Evolutionary conservation across 495 filamentous ascomycete genomes (phyloP), one percentile per base, ranked within the genome.

Genomic region (Amniculicola lignicola): DNA sequence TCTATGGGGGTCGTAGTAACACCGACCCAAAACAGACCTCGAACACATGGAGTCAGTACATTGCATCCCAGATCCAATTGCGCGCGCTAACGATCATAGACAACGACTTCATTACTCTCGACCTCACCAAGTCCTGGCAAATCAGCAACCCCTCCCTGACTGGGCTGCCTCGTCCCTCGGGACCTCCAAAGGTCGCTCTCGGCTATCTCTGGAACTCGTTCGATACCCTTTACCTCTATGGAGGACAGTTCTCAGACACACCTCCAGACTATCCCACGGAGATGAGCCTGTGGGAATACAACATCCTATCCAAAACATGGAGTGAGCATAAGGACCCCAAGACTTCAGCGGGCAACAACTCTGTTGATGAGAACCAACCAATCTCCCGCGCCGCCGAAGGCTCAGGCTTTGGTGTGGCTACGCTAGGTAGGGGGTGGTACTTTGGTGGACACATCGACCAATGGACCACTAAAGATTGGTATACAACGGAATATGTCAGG

Each of bases 361-460:
- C 82, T 4, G 76, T 75, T 19, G 68, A 63, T 1, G 82, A 71
- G 22, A 75, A 73, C 24, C 66, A 74, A 10, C 72, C 75, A 1
- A 70, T 87, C 2, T 78, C 88, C 56, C 72, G 85, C 22, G 72
- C 83, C 0, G 86, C 83, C 15, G 86, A 90, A 64, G 86, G 86
- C 23, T 82, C 87, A 12, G 85, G 85, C 1, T 63, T 86, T 15
- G 86, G 79, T 43, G 79, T 89, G 7, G 77, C 84, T 14, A 79
- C 84, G 25, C 65, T 88, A 6, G 86, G 83, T 0, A 55, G 83
- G 45, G 84, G 83, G 10, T 90, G 78, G 74, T 89, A 87, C 65
- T 90, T 90, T 67, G 86, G 85, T 23, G 86, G 86, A 0, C 87
- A 89, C 67, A 68, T 85, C 14, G 86, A 90, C 65, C 68, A 70